These are phyloP conservation scores for Scutellaria minor DNA, from an alignment of 257 asterid species.

Conservation along the genomic window DNA sequence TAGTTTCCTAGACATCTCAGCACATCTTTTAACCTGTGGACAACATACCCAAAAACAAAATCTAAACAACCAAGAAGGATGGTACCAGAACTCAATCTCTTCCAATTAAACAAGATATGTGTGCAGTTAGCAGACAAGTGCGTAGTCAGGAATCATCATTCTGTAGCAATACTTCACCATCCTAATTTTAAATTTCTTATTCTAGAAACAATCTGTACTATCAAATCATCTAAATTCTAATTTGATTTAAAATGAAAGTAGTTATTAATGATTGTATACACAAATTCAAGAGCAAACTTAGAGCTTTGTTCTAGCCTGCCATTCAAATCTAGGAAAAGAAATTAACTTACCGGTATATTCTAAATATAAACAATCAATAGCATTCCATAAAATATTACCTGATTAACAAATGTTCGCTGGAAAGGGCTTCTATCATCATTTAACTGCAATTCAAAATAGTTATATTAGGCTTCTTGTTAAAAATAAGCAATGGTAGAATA, in stretches of 20 bases:
- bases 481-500: conserved; percentile 19
- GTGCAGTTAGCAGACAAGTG: not conserved
- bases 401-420: conserved; percentile 90
- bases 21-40: conserved; percentile 93
- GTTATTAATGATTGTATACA: conserved; percentile 11
- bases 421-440: conserved; percentile 91
- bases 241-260: conserved; percentile 4
- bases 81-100: conserved; percentile 17
- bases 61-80: conserved; percentile 30
- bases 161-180: not conserved
- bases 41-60: conserved; percentile 27
- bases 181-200: not conserved
- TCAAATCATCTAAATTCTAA: conserved; percentile 13
- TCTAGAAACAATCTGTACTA: not conserved
- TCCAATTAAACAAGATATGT: conserved; percentile 24
- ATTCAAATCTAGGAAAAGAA: conserved; percentile 15
- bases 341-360: not conserved
- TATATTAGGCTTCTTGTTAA: conserved; percentile 30
- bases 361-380: conserved; percentile 19
- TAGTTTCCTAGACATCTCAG: conserved; percentile 96
- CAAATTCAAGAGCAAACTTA: not conserved
- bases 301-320: too few relatives aligned
- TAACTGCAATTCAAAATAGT: conserved; percentile 59
- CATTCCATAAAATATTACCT: conserved; percentile 53
- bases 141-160: not conserved